Conservation (phyloP, 805 yeast genomes). For the Ogataea haglerorum region DNA sequence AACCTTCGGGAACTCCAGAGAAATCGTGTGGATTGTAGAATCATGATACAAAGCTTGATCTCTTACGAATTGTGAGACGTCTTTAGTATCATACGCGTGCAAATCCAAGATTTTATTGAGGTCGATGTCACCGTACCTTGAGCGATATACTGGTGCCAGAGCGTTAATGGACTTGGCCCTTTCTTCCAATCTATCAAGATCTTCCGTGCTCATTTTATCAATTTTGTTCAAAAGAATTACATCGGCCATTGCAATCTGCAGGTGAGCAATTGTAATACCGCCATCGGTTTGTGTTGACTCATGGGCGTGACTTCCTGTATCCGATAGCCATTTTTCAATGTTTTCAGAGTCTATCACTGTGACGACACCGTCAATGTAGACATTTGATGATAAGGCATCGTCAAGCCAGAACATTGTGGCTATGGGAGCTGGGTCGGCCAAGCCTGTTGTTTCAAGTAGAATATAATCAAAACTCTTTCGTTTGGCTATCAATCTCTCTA, state of each 20-base stretch:
- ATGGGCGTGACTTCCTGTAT: slow-evolving; percentile 69
- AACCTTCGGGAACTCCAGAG: slow-evolving; percentile 37
- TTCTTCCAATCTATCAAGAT: slow-evolving; percentile 25
- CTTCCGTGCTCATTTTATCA: slow-evolving; percentile 45
- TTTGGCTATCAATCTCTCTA: slow-evolving; percentile 76
- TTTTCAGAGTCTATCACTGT: slow-evolving; percentile 80
- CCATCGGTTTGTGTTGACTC: slow-evolving; percentile 33
- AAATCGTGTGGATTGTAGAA: slow-evolving; percentile 51
- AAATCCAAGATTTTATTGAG: slow-evolving; percentile 66
- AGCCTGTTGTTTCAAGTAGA: slow-evolving; percentile 90
- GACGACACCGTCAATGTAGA: slow-evolving; percentile 87
- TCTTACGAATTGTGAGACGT: slow-evolving; percentile 22
- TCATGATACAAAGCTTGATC: slow-evolving; percentile 42
- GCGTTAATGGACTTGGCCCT: slow-evolving; percentile 58
- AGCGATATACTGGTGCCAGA: slow-evolving; percentile 61
- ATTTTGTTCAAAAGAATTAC: slow-evolving; percentile 73
- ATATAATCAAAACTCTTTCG: slow-evolving; percentile 78
- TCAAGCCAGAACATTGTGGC: slow-evolving; percentile 98
- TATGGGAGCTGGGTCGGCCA: slow-evolving; percentile 97
- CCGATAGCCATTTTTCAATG: slow-evolving; percentile 63
- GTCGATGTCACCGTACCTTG: slow-evolving; percentile 74
- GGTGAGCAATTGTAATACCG: slow-evolving; percentile 75
- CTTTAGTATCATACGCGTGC: slow-evolving; percentile 64
- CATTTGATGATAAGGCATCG: slow-evolving; percentile 77
- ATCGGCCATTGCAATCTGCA: slow-evolving; percentile 90